phyloP scores from a whole-genome alignment of 2,329 filamentous ascomycete genomes.

The Cercospora sp. region DNA sequence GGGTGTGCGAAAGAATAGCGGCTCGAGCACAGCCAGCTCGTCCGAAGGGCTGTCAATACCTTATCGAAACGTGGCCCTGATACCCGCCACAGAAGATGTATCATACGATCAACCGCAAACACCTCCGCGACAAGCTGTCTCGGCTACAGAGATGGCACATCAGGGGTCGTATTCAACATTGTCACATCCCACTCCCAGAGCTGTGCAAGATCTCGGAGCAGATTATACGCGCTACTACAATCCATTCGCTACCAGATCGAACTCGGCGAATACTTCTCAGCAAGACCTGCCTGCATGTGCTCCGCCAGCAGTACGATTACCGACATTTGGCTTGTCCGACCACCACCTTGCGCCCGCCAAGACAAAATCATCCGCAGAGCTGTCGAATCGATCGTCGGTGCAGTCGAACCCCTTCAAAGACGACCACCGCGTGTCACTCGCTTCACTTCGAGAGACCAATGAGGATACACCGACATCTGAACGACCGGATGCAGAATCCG shows the following conservation, averaged over 20 bases:
- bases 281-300: slow-evolving; percentile 31
- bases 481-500: slow-evolving; percentile 14
- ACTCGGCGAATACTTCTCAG: slow-evolving; percentile 38
- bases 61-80: slow-evolving; percentile 3
- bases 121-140: slow-evolving; percentile 20
- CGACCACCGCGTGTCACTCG: slow-evolving; percentile 31
- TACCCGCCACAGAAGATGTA: not conserved
- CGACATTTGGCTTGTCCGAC: slow-evolving; percentile 30
- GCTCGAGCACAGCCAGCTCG: slow-evolving; percentile 23
- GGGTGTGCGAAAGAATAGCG: slow-evolving; percentile 25
- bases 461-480: slow-evolving; percentile 28
- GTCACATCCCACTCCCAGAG: slow-evolving; percentile 34
- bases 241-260: slow-evolving; percentile 40
- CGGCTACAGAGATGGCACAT: slow-evolving; percentile 27
- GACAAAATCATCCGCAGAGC: slow-evolving; percentile 28
- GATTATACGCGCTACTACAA: slow-evolving; percentile 44
- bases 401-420: slow-evolving; percentile 37
- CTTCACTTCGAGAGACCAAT: slow-evolving; percentile 22
- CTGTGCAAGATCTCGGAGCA: slow-evolving; percentile 40
- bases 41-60: slow-evolving; percentile 8
- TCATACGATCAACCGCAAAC: slow-evolving; percentile 7
- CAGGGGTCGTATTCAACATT: slow-evolving; percentile 34
- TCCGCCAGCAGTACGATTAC: slow-evolving; percentile 20
- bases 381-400: slow-evolving; percentile 33
- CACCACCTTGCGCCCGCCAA: slow-evolving; percentile 27